Base-by-base conservation (phyloP, 306 rosid genomes). In the Acacia crassicarpa region DNA sequence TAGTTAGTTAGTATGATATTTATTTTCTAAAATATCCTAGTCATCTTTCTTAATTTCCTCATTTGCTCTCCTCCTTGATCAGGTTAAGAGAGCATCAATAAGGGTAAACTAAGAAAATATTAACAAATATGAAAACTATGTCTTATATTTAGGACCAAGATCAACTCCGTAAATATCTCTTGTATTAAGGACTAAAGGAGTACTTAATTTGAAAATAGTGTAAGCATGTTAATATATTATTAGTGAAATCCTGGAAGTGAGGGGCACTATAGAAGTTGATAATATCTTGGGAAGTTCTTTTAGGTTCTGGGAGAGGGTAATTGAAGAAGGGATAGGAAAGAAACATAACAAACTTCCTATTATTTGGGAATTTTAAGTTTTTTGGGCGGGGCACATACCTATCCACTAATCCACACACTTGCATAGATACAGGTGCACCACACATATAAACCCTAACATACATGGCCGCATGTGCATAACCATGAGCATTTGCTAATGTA, bases 231-330 rank as follows among this genome's bases (percentile, higher is more conserved):
- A 30, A 30, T 30, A 27, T 30, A 30, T 67, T 48, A 61, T 74
- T 40, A 63, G 68, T 45, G 73, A 74, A 46, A 45, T 48, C 53
- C 56, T 72, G 46, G 67, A 53, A 43, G 59, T 51, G 43, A 77
- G 58, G 32, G 65, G 51, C 16, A 46, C 32, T 51, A 53, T 25
- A 54, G 61, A 40, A 51, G 63, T 61, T 46, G 40, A 76, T 25
- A 22, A 69, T 69, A 22, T 22, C 12, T 1, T 59, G 71, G 23
- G 19, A 77, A 74, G 44, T 32, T 45, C 71, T 44, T 63, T 66
- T 44, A 27, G 38, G 68, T 62, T 62, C 14, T 62, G 8, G 38
- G 67, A 12, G 38, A 20, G 40, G 30, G 19, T 13, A 62, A 62
- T 16, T 62, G 68, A 25, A 62, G 68, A 5, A 25, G 35, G 32